phyloP scores from a whole-genome alignment of 192 early-diverging fungal genomes.

The Entophlyctis luteolus region DNA sequence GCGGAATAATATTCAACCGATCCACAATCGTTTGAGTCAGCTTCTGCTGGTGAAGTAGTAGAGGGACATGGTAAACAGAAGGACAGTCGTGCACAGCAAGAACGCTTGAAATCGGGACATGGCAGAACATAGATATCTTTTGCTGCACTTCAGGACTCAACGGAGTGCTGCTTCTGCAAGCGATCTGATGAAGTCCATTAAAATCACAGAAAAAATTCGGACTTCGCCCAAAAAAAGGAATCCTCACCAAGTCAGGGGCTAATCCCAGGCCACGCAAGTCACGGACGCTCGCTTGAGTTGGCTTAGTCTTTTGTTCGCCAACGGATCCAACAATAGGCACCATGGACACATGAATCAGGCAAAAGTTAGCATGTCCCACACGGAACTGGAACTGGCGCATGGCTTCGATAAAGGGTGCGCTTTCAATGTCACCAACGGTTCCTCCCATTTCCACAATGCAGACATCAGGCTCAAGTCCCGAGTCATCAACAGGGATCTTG shows the following conservation, averaged over 20 bases:
- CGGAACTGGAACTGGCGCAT: slow-evolving; percentile 99
- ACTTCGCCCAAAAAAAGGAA: slow-evolving; percentile 18
- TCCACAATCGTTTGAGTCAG: slow-evolving; percentile 76
- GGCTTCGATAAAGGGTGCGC: slow-evolving; percentile 98
- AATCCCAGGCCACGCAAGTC: slow-evolving; percentile 93
- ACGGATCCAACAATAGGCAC: slow-evolving; percentile 95
- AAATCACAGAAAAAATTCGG: not conserved
- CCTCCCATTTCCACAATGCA: slow-evolving; percentile 98
- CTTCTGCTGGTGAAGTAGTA: slow-evolving; percentile 83
- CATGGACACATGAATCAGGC: slow-evolving; percentile 93
- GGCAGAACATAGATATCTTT: slow-evolving; percentile 99
- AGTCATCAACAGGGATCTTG: slow-evolving; percentile 76
- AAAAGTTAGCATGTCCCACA: slow-evolving; percentile 97
- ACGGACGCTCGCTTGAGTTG: slow-evolving; percentile 93
- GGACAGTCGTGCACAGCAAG: slow-evolving; percentile 94
- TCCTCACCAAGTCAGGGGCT: slow-evolving; percentile 75
- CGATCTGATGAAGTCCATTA: slow-evolving; percentile 53
- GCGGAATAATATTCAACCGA: slow-evolving; percentile 70
- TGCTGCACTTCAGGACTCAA: slow-evolving; percentile 77
- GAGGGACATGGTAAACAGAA: slow-evolving; percentile 95
- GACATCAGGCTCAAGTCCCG: slow-evolving; percentile 81
- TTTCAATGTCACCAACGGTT: slow-evolving; percentile 98
- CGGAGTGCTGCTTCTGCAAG: slow-evolving; percentile 84
- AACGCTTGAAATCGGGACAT: slow-evolving; percentile 88
- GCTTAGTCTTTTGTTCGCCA: slow-evolving; percentile 99